A percentile compares a stretch with the other conserved stretches of the same genome.
Conservation (phyloP, 148 eudicot species). For the Silene uniflora region DNA sequence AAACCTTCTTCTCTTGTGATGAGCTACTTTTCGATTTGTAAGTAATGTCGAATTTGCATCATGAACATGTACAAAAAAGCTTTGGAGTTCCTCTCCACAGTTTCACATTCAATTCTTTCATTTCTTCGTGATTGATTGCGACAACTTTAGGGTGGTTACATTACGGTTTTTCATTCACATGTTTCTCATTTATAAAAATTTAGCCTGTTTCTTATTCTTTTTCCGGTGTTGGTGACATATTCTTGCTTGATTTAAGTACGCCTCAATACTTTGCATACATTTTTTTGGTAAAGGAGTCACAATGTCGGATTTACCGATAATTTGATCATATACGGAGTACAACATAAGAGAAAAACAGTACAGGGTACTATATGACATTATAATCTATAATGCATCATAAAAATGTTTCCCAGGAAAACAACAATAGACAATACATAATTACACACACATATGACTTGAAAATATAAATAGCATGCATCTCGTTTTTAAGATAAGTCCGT, state of each 20-base stretch:
- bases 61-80: neutral
- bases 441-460: neutral
- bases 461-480: no score
- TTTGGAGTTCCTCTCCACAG: neutral
- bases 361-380: neutral
- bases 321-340: neutral
- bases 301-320: neutral
- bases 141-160: neutral
- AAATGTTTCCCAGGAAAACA: no score
- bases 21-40: slow-evolving; percentile 4
- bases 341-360: neutral
- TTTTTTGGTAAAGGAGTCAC: neutral
- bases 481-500: neutral
- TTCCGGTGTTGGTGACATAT: neutral
- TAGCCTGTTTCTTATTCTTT: neutral
- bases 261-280: neutral
- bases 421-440: neutral
- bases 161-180: neutral
- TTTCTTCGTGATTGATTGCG: neutral
- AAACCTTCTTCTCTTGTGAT: slow-evolving; percentile 67
- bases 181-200: neutral
- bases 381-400: neutral
- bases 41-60: neutral
- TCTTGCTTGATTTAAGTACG: no score
- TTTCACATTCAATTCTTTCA: neutral